Evolutionary conservation across 805 yeast species (phyloP).

Genomic region (Cyberlindnera mississippiensis): DNA sequence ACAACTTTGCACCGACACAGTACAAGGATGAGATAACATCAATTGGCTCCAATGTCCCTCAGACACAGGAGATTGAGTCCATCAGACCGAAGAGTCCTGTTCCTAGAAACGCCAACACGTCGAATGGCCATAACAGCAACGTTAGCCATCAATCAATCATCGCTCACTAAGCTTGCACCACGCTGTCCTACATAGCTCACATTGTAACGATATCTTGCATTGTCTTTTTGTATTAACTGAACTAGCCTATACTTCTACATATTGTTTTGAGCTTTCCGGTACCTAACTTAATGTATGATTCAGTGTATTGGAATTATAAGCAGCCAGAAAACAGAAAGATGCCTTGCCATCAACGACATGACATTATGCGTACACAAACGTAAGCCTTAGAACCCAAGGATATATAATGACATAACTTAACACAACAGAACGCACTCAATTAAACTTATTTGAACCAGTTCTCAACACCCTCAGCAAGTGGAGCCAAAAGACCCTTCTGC

Average conservation of each 20-base stretch:
- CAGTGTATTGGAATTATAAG: too few relatives aligned
- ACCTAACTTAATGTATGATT: too few relatives aligned
- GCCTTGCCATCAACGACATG: too few relatives aligned
- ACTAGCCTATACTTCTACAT: too few relatives aligned
- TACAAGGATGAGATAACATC: conserved; percentile 42
- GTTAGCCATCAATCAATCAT: not conserved
- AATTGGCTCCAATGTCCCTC: conserved; percentile 58
- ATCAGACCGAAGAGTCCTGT: conserved; percentile 82
- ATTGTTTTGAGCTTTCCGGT: too few relatives aligned
- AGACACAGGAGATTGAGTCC: conserved; percentile 67
- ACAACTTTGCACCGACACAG: conserved; percentile 54
- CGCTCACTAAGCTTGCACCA: too few relatives aligned
- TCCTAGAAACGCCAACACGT: conserved; percentile 17
- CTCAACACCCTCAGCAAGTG: conserved; percentile 46
- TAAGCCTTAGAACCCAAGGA: not conserved
- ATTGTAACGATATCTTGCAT: too few relatives aligned
- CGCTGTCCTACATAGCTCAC: too few relatives aligned
- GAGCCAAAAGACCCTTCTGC: conserved; percentile 69
- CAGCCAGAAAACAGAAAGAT: too few relatives aligned
- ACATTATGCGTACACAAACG: not conserved
- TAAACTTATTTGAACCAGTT: conserved; percentile 48
- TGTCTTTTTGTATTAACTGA: too few relatives aligned
- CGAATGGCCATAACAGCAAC: conserved; percentile 1
- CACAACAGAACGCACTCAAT: not conserved
- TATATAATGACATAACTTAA: not conserved